Evolutionary conservation across 805 yeast species (phyloP), one percentile per base, ranked within the genome.

Genomic region (Sugiyamaella valdiviana): DNA sequence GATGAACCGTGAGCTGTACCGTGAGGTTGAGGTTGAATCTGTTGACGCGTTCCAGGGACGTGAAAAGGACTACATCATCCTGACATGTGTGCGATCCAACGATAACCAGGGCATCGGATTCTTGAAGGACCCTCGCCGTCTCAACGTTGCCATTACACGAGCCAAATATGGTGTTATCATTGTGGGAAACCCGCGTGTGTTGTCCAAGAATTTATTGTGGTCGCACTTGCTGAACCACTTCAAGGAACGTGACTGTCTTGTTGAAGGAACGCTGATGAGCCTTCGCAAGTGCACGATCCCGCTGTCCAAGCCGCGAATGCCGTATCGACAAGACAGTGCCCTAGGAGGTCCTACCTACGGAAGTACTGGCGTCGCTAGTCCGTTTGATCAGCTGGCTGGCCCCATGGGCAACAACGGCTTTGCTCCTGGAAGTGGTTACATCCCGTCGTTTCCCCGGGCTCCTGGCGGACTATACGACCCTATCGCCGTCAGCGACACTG

Each of bases 11-110:
- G 82, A 80, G 1, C 65, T 77, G 29, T 87, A 87, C 62, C 64
- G 73, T 44, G 80, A 78, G 45, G 84, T 90, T 42, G 97, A 90
- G 67, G 89, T 90, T 23, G 88, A 93, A 5, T 85, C 95, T n/a
- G 84, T 88, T n/a, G 96, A 88, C 65, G 93, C 96, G 1, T 88
- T 88, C 69, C 96, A 88, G 66, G 96, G 96, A 24, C 74, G 95
- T 57, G 96, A 87, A 59, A 88, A 86, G 67, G 89, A 85, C 58
- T 82, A 80, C 49, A 82, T 88, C 36, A 75, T 89, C 19, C 70
- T 88, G 51, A 80, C 93, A 2, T 79, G 93, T 59, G 96, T 88
- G 26, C 74, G 96, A 58, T 84, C 95, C 21, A 88, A 88, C 62
- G 82, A 79, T 22, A 74, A 73, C 46, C 82, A 80, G 52, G 76